phyloP scores from a whole-genome alignment of 2,329 filamentous ascomycete genomes.

The Microthyrium microscopicum region DNA sequence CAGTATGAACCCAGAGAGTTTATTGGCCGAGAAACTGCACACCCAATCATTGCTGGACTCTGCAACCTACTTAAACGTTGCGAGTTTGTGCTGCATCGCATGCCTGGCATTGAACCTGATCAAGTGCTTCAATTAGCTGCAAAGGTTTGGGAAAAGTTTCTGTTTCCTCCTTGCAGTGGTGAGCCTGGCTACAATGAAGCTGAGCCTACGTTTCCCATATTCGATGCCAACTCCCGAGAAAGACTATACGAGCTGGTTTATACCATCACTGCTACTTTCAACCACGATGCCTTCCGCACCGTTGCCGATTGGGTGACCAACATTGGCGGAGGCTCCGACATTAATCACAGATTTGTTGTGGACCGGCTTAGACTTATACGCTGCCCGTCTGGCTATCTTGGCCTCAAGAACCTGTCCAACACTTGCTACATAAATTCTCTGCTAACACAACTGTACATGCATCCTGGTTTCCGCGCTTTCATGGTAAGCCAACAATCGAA shows the following conservation, averaged over 20 bases:
- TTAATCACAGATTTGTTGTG: no score
- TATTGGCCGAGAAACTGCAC: constrained; percentile 19
- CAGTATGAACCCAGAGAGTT: constrained; percentile 18
- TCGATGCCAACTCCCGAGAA: constrained; percentile 19
- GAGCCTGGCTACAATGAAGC: constrained; percentile 7
- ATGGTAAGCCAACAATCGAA: constrained; percentile 38
- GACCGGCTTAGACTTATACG: constrained; percentile 43
- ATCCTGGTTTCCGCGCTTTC: constrained; percentile 69
- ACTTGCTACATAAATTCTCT: constrained; percentile 96
- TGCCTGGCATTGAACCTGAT: background rate
- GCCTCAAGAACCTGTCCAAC: constrained; percentile 80
- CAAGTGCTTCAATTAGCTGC: constrained; percentile 12
- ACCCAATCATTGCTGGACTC: constrained; percentile 22
- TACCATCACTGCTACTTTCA: constrained; percentile 10
- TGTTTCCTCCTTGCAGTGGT: no score
- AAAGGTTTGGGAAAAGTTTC: constrained; percentile 19
- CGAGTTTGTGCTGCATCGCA: background rate
- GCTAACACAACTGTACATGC: constrained; percentile 92
- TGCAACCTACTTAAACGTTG: constrained; percentile 23
- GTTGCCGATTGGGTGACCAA: background rate
- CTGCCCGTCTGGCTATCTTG: constrained; percentile 66
- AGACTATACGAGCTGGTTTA: constrained; percentile 21
- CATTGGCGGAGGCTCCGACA: background rate
- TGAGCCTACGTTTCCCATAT: constrained; percentile 12
- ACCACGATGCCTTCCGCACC: background rate